Base-by-base conservation (phyloP, 2,329 filamentous ascomycete species). In the Scytalidium sp. region DNA sequence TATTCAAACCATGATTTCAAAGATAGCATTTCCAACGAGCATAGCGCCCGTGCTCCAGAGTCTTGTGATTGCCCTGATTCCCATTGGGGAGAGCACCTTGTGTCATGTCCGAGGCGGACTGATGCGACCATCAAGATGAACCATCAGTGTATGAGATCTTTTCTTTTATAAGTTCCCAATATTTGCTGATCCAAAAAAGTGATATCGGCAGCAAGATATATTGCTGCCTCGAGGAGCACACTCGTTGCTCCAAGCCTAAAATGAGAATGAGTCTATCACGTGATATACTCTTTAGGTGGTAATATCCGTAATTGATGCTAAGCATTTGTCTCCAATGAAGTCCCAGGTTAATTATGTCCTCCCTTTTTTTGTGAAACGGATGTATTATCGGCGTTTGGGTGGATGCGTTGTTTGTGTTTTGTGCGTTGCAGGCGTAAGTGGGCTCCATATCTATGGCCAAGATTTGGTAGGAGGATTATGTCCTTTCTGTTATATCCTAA, bases 121-220 rank as follows among this genome's bases (percentile, higher is more conserved):
- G 22, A 45, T 20, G 47, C 32, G 19, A 19, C 36, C 11, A 17
- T 43, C n/a, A 57, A 56, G 40, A 52, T 54, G 48, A 42, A 41
- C 19, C n/a, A 17, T 22, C 51, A 57, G n/a, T 13, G 56, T 59
- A 52, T 41, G 54, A 41, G 11, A 39, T 39, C 27, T n/a, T 36
- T 15, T 5, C 17, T 27, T 36, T 36, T 10, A 5, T 10, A 36
- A 4, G 13, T n/a, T n/a, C 32, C 17, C 5, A 36, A 36, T 36
- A 5, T 4, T 8, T 36, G 32, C 32, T 36, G 32, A 36, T n/a
- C n/a, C 6, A 19, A 10, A 21, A 9, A 39, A 46, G 22, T 40
- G 8, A 19, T 19, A 13, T 4, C 25, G 7, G 43, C 43, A 23
- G 25, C 19, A 25, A 13, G 13, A 19, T 27, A 23, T 23, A 27